Evolutionary conservation across 2,329 filamentous ascomycete genomes (phyloP), one percentile per base, ranked within the genome.

Genomic region (Raffaelea deltoideospora): DNA sequence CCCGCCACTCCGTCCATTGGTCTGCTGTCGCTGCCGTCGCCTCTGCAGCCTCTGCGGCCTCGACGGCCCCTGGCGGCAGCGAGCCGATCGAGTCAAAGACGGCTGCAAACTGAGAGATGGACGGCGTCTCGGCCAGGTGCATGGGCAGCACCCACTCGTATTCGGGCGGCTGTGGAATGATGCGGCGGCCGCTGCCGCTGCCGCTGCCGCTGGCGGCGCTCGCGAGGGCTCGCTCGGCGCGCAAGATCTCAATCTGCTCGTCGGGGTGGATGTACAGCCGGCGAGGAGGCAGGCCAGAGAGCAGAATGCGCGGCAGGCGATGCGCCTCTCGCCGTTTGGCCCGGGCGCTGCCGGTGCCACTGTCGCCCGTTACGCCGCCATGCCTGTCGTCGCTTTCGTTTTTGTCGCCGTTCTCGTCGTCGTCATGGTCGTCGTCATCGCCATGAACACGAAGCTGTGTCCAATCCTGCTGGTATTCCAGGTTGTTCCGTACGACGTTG

Each of bases 191-290:
- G 2, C 59, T 52, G 11, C 63, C 61, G n/a, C n/a, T n/a, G n/a
- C n/a, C n/a, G n/a, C n/a, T n/a, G n/a, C n/a, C n/a, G n/a, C n/a
- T n/a, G n/a, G n/a, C n/a, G n/a, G n/a, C n/a, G n/a, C n/a, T n/a
- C n/a, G n/a, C n/a, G 2, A 61, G 59, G 11, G 59, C 55, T 44
- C 65, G 63, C 44, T 75, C 72, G 22, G 66, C 63, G 45, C 77
- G 76, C 38, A 87, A 63, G 38, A 80, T 67, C 44, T 72, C 75
- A 45, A 83, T 75, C 57, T 88, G 83, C 57, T 87, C 82, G 53
- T 90, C 83, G 2, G 83, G 82, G 50, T 90, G 81, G 35, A 82
- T 64, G 55, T 90, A 88, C 30, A 86, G 65, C 32, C 77, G 70
- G 31, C 70, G 67, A 1, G 82, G 80, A 2, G 83, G 81, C 4